These are phyloP conservation scores for Pythium oligandrum DNA, from an alignment of 352 stramenopile species.

Conservation along the genomic window DNA sequence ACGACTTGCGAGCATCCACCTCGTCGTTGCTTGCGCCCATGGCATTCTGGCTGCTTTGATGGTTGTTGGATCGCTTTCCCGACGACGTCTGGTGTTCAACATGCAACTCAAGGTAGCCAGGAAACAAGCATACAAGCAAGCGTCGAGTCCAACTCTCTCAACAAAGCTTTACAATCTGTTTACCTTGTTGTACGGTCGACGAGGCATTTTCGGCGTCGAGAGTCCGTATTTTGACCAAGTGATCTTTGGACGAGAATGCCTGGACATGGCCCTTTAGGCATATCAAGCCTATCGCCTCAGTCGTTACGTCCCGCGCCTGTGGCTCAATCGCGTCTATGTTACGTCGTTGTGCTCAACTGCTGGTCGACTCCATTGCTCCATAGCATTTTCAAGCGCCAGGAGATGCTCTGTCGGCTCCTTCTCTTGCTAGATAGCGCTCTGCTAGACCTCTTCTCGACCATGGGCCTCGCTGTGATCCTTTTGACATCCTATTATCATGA, in stretches of 20 bases:
- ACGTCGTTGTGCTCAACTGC: conserved; percentile 17
- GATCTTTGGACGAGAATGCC: conserved; percentile 8
- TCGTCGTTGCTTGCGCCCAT: neutral
- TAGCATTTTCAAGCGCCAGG: neutral
- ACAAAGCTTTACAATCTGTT: too few species aligned
- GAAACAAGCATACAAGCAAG: too few species aligned
- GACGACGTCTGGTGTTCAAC: neutral
- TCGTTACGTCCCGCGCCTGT: conserved; percentile 6
- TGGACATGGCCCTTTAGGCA: conserved; percentile 14
- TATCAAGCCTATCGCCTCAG: conserved; percentile 19
- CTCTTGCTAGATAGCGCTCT: conserved; percentile 12
- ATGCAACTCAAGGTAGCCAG: neutral
- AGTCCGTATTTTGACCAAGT: conserved; percentile 18
- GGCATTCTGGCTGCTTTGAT: conserved; percentile 1
- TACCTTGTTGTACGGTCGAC: neutral
- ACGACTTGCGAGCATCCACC: too few species aligned
- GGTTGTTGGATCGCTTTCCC: conserved; percentile 3
- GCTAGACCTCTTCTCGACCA: conserved; percentile 15
- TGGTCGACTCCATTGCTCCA: conserved; percentile 9
- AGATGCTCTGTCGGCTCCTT: conserved; percentile 10
- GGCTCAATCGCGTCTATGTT: conserved; percentile 10
- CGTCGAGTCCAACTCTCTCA: too few species aligned
- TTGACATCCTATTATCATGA: conserved; percentile 4
- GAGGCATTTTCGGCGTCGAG: conserved; percentile 19
- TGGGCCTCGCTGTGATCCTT: conserved; percentile 12